A percentile compares a stretch with the other conserved stretches of the same genome.
Conservation (phyloP, 129 eudicot species). For the Artemisia annua region DNA sequence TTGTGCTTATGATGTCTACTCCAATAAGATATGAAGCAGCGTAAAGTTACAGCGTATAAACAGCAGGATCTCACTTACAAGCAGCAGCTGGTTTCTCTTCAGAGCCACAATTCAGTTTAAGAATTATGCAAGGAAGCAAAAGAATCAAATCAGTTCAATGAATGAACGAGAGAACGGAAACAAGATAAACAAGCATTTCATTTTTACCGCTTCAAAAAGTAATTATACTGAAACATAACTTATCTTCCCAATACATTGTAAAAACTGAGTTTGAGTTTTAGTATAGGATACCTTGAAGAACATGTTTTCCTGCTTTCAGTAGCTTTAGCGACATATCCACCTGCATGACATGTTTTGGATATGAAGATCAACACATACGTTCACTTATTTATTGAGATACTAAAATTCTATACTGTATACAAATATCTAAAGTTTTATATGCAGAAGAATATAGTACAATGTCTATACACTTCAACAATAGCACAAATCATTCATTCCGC, state of each 20-base stretch:
- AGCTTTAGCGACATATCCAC: slow-evolving; percentile 79
- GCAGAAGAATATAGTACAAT: not conserved
- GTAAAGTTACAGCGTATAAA: slow-evolving; percentile 7
- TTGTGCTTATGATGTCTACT: not conserved
- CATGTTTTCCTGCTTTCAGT: slow-evolving; percentile 92
- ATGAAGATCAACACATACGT: not conserved
- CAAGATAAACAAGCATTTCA: not conserved
- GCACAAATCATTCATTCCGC: not conserved
- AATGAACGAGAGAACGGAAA: not conserved
- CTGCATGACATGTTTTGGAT: slow-evolving; percentile 44
- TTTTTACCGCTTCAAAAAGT: not conserved
- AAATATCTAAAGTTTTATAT: not conserved
- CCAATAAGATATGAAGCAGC: not conserved
- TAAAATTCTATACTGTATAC: not conserved
- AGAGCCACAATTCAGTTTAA: slow-evolving; percentile 43
- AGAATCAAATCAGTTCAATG: slow-evolving; percentile 36
- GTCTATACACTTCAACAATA: too few relatives aligned
- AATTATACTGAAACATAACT: not conserved
- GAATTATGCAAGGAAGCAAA: slow-evolving; percentile 40
- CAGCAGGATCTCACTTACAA: slow-evolving; percentile 51
- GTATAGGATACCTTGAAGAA: slow-evolving; percentile 62
- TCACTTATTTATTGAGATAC: not conserved
- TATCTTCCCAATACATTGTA: not conserved
- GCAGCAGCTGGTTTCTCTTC: slow-evolving; percentile 96
- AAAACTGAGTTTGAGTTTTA: not conserved